phyloP scores from a whole-genome alignment of 2,329 filamentous ascomycete genomes.

The Chalara sp. region DNA sequence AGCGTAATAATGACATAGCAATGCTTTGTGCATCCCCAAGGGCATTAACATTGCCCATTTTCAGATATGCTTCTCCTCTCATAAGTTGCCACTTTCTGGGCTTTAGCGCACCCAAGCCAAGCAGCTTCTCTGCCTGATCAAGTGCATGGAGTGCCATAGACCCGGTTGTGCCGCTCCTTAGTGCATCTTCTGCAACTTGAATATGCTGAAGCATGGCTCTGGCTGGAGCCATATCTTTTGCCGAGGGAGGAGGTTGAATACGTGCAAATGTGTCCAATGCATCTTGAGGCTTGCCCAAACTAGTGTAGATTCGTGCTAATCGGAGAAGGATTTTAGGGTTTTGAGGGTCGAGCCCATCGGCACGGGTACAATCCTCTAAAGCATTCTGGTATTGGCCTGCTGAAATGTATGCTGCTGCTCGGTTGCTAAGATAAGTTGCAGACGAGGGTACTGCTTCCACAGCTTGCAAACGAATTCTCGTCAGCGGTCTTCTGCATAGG shows the following conservation, averaged over 20 bases:
- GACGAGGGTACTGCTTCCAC: conserved; percentile 82
- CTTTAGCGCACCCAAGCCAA: conserved; percentile 68
- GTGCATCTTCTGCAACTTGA: conserved; percentile 68
- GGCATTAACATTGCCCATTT: conserved; percentile 85
- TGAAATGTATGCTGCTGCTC: conserved; percentile 89
- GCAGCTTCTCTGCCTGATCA: conserved; percentile 77
- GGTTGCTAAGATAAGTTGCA: conserved; percentile 87
- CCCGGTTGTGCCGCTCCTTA: conserved; percentile 68
- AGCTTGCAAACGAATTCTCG: conserved; percentile 45
- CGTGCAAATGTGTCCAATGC: conserved; percentile 75
- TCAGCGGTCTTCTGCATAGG: neutral
- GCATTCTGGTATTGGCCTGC: conserved; percentile 73
- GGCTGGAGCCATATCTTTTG: conserved; percentile 79
- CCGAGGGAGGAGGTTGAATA: conserved; percentile 73
- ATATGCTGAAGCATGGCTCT: conserved; percentile 81
- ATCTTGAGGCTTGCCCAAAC: conserved; percentile 77
- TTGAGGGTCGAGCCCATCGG: conserved; percentile 74
- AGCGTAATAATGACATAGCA: conserved; percentile 77
- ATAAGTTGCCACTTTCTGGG: conserved; percentile 93
- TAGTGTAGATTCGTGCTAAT: conserved; percentile 83
- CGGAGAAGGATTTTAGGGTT: conserved; percentile 86
- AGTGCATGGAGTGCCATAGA: conserved; percentile 91
- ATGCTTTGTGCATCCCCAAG: conserved; percentile 89
- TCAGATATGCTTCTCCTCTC: conserved; percentile 84
- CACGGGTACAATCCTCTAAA: conserved; percentile 77